Percentiles rank a stretch among this genome's conserved stretches.
These are phyloP conservation scores for Telfairia occidentalis DNA, from an alignment of 331 rosid genomes.

Conservation along the genomic window DNA sequence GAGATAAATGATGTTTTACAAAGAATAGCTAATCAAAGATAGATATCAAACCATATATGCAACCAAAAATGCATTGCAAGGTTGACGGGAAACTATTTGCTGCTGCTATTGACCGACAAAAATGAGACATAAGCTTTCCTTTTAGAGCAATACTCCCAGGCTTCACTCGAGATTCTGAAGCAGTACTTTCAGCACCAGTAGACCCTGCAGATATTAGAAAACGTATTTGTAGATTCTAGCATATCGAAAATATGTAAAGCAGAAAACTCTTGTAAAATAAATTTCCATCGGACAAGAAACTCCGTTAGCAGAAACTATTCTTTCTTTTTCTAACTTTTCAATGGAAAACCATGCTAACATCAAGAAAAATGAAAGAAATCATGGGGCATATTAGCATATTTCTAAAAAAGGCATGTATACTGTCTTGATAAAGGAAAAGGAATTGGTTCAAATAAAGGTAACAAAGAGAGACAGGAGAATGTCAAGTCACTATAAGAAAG, in stretches of 20 bases:
- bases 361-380: background rate
- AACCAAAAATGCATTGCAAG: conserved; percentile 88
- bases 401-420: background rate
- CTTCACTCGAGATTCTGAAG: conserved; percentile 55
- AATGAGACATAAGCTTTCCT: conserved; percentile 75
- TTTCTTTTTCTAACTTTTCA: no score
- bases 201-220: conserved; percentile 45
- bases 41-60: conserved; percentile 64
- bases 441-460: background rate
- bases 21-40: conserved; percentile 7
- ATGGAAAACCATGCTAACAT: background rate
- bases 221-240: background rate
- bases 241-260: conserved; percentile 5
- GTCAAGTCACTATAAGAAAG: background rate
- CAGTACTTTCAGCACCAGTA: conserved; percentile 44
- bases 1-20: background rate
- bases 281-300: background rate
- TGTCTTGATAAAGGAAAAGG: background rate
- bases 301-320: background rate
- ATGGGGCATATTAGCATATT: background rate
- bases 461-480: background rate
- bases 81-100: conserved; percentile 92
- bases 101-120: conserved; percentile 84
- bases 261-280: background rate
- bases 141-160: conserved; percentile 64